Evolutionary conservation across 768 basidiomycete genomes (phyloP).

Genomic region (Leccinum barrowsii): DNA sequence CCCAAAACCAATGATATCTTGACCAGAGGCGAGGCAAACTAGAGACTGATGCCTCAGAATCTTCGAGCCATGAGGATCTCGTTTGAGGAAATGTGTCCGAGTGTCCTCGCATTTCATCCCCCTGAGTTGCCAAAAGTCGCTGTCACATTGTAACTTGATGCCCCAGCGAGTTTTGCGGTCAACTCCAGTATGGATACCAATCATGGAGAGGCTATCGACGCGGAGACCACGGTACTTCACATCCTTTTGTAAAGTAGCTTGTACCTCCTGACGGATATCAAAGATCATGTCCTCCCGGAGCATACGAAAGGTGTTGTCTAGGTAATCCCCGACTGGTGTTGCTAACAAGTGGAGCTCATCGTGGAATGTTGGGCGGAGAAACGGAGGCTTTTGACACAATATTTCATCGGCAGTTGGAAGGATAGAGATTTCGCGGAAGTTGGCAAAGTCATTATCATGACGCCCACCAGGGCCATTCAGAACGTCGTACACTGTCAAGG

Average conservation of each 20-base stretch:
- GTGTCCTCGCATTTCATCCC: slow-evolving; percentile 25
- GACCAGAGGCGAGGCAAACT: slow-evolving; percentile 47
- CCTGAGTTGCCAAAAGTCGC: slow-evolving; percentile 36
- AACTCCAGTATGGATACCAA: slow-evolving; percentile 33
- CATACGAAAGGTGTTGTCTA: slow-evolving; percentile 66
- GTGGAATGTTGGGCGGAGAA: slow-evolving; percentile 40
- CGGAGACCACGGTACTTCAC: slow-evolving; percentile 35
- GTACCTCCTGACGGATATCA: slow-evolving; percentile 53
- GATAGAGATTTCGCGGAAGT: slow-evolving; percentile 56
- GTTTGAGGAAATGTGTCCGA: slow-evolving; percentile 32
- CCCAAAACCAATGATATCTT: slow-evolving; percentile 53
- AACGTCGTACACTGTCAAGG: slow-evolving; percentile 14
- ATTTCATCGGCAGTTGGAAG: slow-evolving; percentile 63
- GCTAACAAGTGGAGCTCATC: slow-evolving; percentile 19
- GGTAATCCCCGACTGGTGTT: slow-evolving; percentile 39
- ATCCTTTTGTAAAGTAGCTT: slow-evolving; percentile 36
- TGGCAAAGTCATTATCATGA: slow-evolving; percentile 63
- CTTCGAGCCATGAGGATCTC: slow-evolving; percentile 31
- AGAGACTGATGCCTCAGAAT: slow-evolving; percentile 53
- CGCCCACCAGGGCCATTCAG: slow-evolving; percentile 51
- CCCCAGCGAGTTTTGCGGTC: slow-evolving; percentile 37
- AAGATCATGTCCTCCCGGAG: slow-evolving; percentile 62
- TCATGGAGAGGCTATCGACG: slow-evolving; percentile 30
- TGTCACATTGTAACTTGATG: slow-evolving; percentile 33
- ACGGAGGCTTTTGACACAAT: slow-evolving; percentile 41